phyloP scores from a whole-genome alignment of 2,329 filamentous ascomycete species.

The Ploettnerulaceae sp. region DNA sequence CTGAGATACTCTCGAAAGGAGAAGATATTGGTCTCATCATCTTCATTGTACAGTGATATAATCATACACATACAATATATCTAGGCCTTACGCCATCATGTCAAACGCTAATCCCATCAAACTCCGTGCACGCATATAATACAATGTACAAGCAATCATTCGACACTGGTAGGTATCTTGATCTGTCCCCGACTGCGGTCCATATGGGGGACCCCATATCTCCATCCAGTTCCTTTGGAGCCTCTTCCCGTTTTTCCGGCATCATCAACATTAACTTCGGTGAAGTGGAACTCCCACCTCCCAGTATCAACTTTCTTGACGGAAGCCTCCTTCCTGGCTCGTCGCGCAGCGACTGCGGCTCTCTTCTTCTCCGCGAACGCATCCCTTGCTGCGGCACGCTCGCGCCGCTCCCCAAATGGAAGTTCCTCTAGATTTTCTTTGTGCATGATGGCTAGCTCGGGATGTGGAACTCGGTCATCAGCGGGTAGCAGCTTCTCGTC shows the following conservation, averaged over 20 bases:
- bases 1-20: not conserved
- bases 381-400: conserved; percentile 2
- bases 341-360: conserved; percentile 34
- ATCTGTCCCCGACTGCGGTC: conserved; percentile 59
- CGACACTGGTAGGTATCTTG: conserved; percentile 62
- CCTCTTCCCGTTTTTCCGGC: conserved; percentile 51
- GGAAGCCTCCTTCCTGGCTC: conserved; percentile 36
- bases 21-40: not conserved
- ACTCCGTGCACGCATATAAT: conserved; percentile 12
- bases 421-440: conserved; percentile 41
- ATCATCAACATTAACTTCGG: conserved; percentile 52
- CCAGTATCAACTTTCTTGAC: conserved; percentile 43
- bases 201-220: conserved; percentile 58
- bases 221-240: conserved; percentile 50
- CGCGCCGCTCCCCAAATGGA: conserved; percentile 31
- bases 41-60: conserved; percentile 13
- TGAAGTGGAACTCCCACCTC: conserved; percentile 60
- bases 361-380: conserved; percentile 41
- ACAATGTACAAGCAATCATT: conserved; percentile 18
- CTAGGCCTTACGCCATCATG: not conserved
- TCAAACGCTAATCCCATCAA: conserved; percentile 12
- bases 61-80: conserved; percentile 13
- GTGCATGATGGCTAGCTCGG: conserved; percentile 55
- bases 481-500: conserved; percentile 54
- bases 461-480: conserved; percentile 57